These are phyloP conservation scores for Xylaria sp. DNA, from an alignment of 2,329 filamentous ascomycete genomes.

Conservation along the genomic window DNA sequence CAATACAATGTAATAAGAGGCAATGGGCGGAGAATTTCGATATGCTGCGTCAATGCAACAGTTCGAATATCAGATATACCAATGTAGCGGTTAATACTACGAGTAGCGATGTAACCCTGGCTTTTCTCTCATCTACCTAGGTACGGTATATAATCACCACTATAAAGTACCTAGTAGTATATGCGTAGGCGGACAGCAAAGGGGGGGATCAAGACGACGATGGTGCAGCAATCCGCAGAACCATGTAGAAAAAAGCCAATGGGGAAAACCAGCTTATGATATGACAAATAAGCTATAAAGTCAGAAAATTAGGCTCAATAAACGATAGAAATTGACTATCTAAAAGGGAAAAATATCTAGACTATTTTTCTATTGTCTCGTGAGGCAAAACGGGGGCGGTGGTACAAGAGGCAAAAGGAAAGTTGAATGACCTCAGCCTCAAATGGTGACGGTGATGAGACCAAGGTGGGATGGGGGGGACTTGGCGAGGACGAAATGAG, in stretches of 20 bases:
- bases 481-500: too few relatives aligned
- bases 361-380: too few relatives aligned
- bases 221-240: neutral
- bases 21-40: slow-evolving; percentile 3
- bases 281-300: neutral
- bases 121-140: neutral
- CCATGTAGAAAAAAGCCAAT: neutral
- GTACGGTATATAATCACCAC: too few relatives aligned
- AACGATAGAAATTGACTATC: too few relatives aligned
- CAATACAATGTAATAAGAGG: neutral
- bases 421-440: too few relatives aligned
- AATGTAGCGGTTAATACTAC: slow-evolving; percentile 16
- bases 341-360: too few relatives aligned
- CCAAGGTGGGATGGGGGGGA: too few relatives aligned
- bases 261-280: neutral
- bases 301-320: too few relatives aligned
- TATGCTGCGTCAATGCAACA: slow-evolving; percentile 12
- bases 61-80: slow-evolving; percentile 7
- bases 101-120: slow-evolving; percentile 10
- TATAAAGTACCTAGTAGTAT: neutral
- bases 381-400: too few relatives aligned
- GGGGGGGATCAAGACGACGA: neutral
- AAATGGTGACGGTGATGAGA: too few relatives aligned
- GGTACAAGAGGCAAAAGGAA: too few relatives aligned
- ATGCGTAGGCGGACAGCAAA: neutral